A percentile compares a stretch with the other conserved stretches of the same genome.
Evolutionary conservation across 768 basidiomycete species (phyloP).

Genomic region (Omphalotus guepiniiformis): DNA sequence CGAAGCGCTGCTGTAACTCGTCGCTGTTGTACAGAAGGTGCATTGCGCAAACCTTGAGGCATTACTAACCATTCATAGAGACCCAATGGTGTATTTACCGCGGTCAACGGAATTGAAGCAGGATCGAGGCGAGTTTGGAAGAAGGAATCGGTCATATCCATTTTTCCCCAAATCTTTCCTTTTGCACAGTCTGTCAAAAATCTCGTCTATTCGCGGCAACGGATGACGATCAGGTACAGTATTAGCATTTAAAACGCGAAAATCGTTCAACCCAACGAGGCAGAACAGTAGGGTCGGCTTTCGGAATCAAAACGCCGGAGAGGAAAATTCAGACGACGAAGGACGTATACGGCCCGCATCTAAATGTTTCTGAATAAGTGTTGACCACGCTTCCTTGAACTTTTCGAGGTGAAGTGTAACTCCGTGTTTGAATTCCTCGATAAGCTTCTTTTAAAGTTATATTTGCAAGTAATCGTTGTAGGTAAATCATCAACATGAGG

Average conservation of each 20-base stretch:
- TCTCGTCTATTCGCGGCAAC: conserved; percentile 23
- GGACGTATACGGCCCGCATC: conserved; percentile 22
- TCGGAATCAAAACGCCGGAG: conserved; percentile 29
- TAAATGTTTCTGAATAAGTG: conserved; percentile 24
- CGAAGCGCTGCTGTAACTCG: conserved; percentile 20
- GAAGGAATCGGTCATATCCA: conserved; percentile 36
- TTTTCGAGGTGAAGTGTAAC: conserved; percentile 27
- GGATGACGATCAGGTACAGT: conserved; percentile 19
- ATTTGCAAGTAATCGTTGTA: conserved; percentile 10
- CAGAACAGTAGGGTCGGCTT: conserved; percentile 18
- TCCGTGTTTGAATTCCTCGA: conserved; percentile 9
- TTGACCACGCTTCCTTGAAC: conserved; percentile 26
- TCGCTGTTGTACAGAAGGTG: conserved; percentile 24
- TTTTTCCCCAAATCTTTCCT: conserved; percentile 27
- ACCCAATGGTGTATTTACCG: conserved; percentile 31
- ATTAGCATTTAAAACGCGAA: conserved; percentile 19
- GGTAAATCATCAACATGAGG: conserved; percentile 21
- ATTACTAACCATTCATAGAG: conserved; percentile 34
- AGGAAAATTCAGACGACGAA: conserved; percentile 21
- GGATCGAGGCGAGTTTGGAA: conserved; percentile 29
- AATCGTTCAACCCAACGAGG: conserved; percentile 27
- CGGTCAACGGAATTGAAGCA: conserved; percentile 25
- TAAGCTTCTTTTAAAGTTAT: conserved; percentile 19
- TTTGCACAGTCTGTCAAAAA: conserved; percentile 29
- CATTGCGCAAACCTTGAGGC: conserved; percentile 28